phyloP scores from a whole-genome alignment of 768 basidiomycete genomes.

The Tulasnella sp. region DNA sequence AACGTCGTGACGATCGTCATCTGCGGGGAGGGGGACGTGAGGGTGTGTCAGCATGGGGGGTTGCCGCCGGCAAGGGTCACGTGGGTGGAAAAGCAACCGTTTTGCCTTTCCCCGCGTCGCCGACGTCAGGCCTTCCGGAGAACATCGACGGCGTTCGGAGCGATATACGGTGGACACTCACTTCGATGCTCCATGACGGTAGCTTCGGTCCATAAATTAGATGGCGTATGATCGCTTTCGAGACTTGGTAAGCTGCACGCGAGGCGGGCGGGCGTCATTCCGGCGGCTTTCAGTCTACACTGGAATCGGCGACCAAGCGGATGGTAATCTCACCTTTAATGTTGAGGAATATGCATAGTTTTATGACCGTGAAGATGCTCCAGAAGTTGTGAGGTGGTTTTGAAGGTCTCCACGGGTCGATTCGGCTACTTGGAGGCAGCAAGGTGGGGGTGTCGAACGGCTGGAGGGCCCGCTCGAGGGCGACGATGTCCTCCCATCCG shows the following conservation, averaged over 20 bases:
- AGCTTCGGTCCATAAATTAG: conserved; percentile 78
- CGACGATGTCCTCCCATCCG: not conserved
- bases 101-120: not conserved
- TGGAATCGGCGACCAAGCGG: not conserved
- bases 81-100: not conserved
- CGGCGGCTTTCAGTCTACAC: not conserved
- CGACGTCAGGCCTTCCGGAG: not conserved
- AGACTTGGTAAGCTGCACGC: conserved; percentile 30
- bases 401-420: not conserved
- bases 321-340: not conserved
- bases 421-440: not conserved
- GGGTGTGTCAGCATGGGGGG: not conserved
- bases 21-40: not conserved
- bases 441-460: not conserved
- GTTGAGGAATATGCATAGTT: not conserved
- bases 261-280: no score
- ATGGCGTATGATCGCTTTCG: conserved; percentile 62
- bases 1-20: conserved; percentile 32
- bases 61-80: not conserved
- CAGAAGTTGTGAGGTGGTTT: not conserved
- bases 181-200: conserved; percentile 88
- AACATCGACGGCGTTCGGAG: not conserved
- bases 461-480: not conserved
- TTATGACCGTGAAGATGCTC: not conserved
- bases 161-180: conserved; percentile 53